phyloP scores from a whole-genome alignment of 2,329 filamentous ascomycete genomes.

The Orbilia quercus region DNA sequence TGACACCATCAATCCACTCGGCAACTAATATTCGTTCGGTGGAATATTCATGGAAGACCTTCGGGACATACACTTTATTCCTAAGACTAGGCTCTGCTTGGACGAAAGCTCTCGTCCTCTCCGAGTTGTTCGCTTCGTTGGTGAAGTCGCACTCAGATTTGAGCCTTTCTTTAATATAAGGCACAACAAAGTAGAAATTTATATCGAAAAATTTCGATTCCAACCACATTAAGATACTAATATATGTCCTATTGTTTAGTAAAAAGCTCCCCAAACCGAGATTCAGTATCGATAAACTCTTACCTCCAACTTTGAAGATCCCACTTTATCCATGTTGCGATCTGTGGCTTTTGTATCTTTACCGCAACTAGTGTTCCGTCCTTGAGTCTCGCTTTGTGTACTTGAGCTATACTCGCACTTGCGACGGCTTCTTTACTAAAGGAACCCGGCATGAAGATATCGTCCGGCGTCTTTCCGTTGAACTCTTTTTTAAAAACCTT shows the following conservation, averaged over 20 bases:
- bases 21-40: conserved; percentile 81
- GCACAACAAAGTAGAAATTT: conserved; percentile 89
- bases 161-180: conserved; percentile 91
- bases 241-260: neutral
- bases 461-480: conserved; percentile 78
- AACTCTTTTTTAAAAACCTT: conserved; percentile 89
- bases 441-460: conserved; percentile 81
- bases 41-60: conserved; percentile 79
- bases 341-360: conserved; percentile 97
- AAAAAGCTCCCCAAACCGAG: neutral
- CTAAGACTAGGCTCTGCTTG: conserved; percentile 78
- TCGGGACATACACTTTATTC: conserved; percentile 86
- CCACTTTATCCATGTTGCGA: conserved; percentile 88
- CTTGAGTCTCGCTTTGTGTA: conserved; percentile 87
- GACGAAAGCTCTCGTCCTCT: conserved; percentile 82
- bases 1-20: conserved; percentile 96
- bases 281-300: conserved; percentile 59
- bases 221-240: conserved; percentile 56
- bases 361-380: conserved; percentile 93
- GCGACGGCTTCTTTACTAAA: conserved; percentile 73
- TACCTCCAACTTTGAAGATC: conserved; percentile 95
- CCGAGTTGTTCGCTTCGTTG: conserved; percentile 88
- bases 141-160: conserved; percentile 93
- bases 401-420: conserved; percentile 93
- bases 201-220: conserved; percentile 75